These are phyloP conservation scores for Melanogaster broomeanus DNA, from an alignment of 768 basidiomycete genomes.

Conservation along the genomic window DNA sequence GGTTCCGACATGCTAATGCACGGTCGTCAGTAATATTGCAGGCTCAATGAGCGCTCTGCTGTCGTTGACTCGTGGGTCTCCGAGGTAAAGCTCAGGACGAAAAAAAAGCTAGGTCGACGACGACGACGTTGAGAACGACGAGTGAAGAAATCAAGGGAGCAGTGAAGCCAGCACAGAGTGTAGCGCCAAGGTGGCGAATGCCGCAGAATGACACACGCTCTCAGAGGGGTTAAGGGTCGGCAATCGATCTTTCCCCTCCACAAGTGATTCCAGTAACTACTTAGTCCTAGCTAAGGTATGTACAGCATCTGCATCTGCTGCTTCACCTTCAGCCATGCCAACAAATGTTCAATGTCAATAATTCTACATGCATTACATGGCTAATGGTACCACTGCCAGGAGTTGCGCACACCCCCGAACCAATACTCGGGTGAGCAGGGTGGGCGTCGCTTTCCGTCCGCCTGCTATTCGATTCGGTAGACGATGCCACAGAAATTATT, in stretches of 20 bases:
- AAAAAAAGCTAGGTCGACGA: constrained; percentile 11
- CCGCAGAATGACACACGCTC: constrained; percentile 10
- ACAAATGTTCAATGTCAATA: too few species aligned
- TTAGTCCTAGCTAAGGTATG: too few species aligned
- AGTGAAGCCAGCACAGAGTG: constrained; percentile 2
- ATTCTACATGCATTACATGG: too few species aligned
- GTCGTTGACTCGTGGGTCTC: constrained; percentile 2
- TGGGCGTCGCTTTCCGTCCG: too few species aligned
- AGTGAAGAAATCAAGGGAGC: constrained; percentile 12
- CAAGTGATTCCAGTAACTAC: constrained; percentile 5
- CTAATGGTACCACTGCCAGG: too few species aligned
- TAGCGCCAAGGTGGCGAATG: constrained; percentile 16
- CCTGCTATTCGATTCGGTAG: neutral
- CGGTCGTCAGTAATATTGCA: constrained; percentile 1
- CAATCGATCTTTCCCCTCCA: constrained; percentile 13
- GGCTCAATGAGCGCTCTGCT: neutral
- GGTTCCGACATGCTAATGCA: constrained; percentile 64
- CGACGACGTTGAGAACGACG: constrained; percentile 16
- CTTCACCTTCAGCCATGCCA: too few species aligned
- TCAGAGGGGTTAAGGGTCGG: constrained; percentile 34
- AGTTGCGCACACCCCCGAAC: neutral
- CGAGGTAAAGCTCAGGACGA: neutral
- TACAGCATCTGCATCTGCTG: too few species aligned
- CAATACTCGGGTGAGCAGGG: too few species aligned
- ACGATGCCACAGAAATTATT: neutral